These are phyloP conservation scores for Bathelium albidoporum DNA, from an alignment of 495 filamentous ascomycete species.

Conservation along the genomic window DNA sequence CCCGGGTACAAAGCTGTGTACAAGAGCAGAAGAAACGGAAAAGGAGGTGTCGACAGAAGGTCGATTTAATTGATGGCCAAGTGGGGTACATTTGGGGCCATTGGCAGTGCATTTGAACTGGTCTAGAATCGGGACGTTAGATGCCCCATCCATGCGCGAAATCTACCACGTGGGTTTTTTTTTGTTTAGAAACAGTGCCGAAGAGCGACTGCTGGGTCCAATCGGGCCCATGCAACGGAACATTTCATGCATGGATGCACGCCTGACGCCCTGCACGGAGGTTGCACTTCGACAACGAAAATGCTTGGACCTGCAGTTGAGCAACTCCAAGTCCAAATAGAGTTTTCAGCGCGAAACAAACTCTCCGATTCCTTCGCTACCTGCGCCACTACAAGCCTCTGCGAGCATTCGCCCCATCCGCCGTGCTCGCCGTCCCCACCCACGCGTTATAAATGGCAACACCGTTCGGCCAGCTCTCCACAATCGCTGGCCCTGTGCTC, in stretches of 20 bases:
- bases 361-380: background rate
- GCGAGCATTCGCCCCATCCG: background rate
- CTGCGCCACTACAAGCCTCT: background rate
- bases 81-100: background rate
- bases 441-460: slow-evolving; percentile 44
- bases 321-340: too few relatives aligned
- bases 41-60: background rate
- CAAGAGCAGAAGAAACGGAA: background rate
- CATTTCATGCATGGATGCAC: background rate
- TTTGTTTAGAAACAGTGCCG: too few relatives aligned
- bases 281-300: too few relatives aligned
- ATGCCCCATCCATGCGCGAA: background rate
- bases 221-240: background rate
- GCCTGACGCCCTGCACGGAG: too few relatives aligned
- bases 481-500: slow-evolving; percentile 40
- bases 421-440: slow-evolving; percentile 5
- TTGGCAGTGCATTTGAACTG: background rate
- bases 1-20: background rate
- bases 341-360: background rate
- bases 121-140: background rate
- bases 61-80: background rate
- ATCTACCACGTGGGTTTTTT: background rate
- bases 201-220: too few relatives aligned
- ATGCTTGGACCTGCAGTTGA: too few relatives aligned
- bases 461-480: slow-evolving; percentile 36